Percentiles rank a stretch among this genome's conserved stretches.
phyloP scores from a whole-genome alignment of 495 filamentous ascomycete species.

The Penicilliopsis zonata region DNA sequence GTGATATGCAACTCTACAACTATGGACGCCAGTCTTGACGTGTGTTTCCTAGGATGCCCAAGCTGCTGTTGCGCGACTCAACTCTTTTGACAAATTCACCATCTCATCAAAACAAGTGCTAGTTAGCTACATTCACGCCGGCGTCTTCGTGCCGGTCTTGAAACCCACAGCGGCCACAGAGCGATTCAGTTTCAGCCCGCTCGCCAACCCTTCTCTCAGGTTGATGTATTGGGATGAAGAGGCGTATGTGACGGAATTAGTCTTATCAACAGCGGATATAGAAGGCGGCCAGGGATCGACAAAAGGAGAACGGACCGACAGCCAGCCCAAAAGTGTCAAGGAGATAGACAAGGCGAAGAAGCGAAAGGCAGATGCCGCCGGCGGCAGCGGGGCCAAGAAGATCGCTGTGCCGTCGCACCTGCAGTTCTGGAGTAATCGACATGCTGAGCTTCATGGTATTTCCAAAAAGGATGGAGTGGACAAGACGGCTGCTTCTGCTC shows the following conservation, averaged over 20 bases:
- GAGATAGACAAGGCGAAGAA: constrained; percentile 59
- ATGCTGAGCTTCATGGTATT: constrained; percentile 68
- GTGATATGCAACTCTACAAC: background rate
- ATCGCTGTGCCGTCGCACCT: constrained; percentile 51
- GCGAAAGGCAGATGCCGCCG: constrained; percentile 44
- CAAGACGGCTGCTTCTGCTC: constrained; percentile 4
- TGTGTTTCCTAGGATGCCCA: constrained; percentile 52
- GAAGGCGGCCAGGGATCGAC: constrained; percentile 10
- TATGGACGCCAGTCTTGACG: background rate
- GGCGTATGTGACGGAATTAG: constrained; percentile 57
- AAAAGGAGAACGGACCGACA: constrained; percentile 25
- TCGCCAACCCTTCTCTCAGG: constrained; percentile 55
- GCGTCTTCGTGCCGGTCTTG: constrained; percentile 72
- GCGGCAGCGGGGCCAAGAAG: constrained; percentile 34
- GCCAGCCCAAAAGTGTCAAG: constrained; percentile 24
- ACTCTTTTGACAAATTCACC: constrained; percentile 70
- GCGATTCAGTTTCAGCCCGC: constrained; percentile 58
- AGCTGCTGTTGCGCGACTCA: constrained; percentile 62
- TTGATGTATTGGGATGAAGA: constrained; percentile 80
- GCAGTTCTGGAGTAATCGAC: constrained; percentile 80
- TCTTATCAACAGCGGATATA: constrained; percentile 41
- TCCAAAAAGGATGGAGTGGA: constrained; percentile 23
- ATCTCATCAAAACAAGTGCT: constrained; percentile 67
- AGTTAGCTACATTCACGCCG: constrained; percentile 72
- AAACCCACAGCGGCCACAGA: constrained; percentile 41